phyloP scores from a whole-genome alignment of 371 early-diverging fungal genomes.

The Mucor piriformis region DNA sequence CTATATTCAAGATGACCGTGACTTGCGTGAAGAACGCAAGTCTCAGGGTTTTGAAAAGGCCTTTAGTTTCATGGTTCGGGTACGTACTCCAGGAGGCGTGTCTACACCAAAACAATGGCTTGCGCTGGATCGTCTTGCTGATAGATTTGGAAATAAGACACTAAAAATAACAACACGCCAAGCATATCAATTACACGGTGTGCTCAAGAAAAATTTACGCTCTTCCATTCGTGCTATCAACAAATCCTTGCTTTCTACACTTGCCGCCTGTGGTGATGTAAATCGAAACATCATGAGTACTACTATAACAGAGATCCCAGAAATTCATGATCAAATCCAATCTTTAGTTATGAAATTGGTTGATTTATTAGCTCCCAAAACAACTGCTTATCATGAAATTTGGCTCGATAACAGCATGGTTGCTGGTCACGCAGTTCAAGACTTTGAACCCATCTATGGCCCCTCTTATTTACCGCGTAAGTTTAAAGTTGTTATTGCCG shows the following conservation, averaged over 20 bases:
- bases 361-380: constrained; percentile 75
- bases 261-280: constrained; percentile 95
- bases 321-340: constrained; percentile 75
- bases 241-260: constrained; percentile 80
- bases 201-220: constrained; percentile 85
- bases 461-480: constrained; percentile 88
- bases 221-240: constrained; percentile 85
- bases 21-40: constrained; percentile 80
- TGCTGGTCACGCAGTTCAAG: constrained; percentile 70
- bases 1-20: constrained; percentile 93
- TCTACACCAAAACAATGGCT: constrained; percentile 86
- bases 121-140: constrained; percentile 82
- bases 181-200: constrained; percentile 92
- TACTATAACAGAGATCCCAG: constrained; percentile 75
- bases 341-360: constrained; percentile 68
- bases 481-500: constrained; percentile 91
- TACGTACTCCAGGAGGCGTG: constrained; percentile 88
- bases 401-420: constrained; percentile 89
- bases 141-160: constrained; percentile 78
- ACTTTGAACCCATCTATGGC: constrained; percentile 89
- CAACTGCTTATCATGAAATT: constrained; percentile 92
- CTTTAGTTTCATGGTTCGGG: constrained; percentile 90
- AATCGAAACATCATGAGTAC: constrained; percentile 92
- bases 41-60: constrained; percentile 84
- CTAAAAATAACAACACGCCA: constrained; percentile 93